Evolutionary conservation across 192 early-diverging fungal species (phyloP).

Genomic region (Coemansia sp.): DNA sequence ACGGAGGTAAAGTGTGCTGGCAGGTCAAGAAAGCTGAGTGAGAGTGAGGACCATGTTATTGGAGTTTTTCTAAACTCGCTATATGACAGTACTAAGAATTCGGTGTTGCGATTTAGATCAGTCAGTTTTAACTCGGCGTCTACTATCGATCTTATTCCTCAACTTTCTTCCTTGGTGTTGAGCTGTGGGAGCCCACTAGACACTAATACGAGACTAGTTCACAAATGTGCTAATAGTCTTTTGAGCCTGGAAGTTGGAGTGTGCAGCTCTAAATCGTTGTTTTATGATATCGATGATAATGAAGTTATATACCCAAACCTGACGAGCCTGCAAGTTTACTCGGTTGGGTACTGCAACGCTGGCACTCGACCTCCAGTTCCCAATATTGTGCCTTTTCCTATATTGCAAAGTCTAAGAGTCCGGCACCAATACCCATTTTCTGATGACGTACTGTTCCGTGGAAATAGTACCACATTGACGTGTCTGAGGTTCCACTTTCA

Average conservation of each 20-base stretch:
- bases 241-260: neutral
- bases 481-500: too few relatives aligned
- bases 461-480: too few relatives aligned
- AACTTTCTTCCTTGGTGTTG: too few relatives aligned
- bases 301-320: neutral
- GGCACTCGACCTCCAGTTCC: neutral
- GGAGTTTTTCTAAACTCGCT: neutral
- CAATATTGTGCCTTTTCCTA: conserved; percentile 10
- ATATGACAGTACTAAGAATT: neutral
- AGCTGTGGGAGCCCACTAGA: too few relatives aligned
- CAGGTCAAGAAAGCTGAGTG: neutral
- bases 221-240: too few relatives aligned
- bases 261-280: neutral
- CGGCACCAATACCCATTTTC: conserved; percentile 4
- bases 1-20: neutral
- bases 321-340: neutral
- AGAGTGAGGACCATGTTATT: too few relatives aligned
- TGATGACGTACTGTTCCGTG: conserved; percentile 5
- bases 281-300: neutral
- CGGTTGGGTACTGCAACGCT: neutral
- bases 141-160: neutral
- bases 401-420: neutral
- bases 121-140: neutral
- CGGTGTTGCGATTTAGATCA: neutral
- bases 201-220: too few relatives aligned